Conservation (phyloP, 2,329 filamentous ascomycete genomes). For the Microdochium nivale region DNA sequence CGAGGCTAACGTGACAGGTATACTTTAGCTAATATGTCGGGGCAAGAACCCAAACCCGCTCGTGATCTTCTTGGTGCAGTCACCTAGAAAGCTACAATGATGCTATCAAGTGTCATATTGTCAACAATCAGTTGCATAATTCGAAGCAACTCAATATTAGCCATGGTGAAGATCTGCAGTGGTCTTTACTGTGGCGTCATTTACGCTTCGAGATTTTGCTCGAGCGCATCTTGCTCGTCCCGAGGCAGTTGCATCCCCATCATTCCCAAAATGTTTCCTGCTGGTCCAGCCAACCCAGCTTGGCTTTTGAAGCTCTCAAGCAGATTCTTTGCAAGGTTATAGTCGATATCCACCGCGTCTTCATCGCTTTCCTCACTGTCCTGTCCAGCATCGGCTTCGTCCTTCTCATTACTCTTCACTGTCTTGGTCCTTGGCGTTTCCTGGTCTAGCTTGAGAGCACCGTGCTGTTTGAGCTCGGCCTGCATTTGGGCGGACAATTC, state of each 20-base stretch:
- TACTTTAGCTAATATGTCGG: too few relatives aligned
- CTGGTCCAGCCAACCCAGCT: conserved; percentile 75
- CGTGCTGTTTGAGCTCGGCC: conserved; percentile 59
- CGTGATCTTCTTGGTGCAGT: too few relatives aligned
- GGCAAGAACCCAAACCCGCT: too few relatives aligned
- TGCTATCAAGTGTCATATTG: too few relatives aligned
- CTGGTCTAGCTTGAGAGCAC: conserved; percentile 50
- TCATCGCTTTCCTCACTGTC: conserved; percentile 42
- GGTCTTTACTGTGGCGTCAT: background rate
- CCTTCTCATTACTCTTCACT: conserved; percentile 40
- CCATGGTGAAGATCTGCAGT: background rate
- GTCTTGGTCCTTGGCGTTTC: conserved; percentile 20
- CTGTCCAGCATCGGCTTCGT: conserved; percentile 32
- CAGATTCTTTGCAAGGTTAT: conserved; percentile 82
- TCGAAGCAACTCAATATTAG: background rate
- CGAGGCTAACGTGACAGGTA: too few relatives aligned
- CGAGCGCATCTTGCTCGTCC: conserved; percentile 42
- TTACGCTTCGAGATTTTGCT: background rate
- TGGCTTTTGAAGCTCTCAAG: conserved; percentile 91
- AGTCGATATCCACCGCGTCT: conserved; percentile 67
- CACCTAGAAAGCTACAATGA: too few relatives aligned
- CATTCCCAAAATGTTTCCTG: conserved; percentile 76
- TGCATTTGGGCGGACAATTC: conserved; percentile 64
- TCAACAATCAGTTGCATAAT: too few relatives aligned
- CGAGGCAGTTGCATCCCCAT: conserved; percentile 77